Evolutionary conservation across 1,139 yeast species (phyloP).

Genomic region (Suhomyces yuchorum): DNA sequence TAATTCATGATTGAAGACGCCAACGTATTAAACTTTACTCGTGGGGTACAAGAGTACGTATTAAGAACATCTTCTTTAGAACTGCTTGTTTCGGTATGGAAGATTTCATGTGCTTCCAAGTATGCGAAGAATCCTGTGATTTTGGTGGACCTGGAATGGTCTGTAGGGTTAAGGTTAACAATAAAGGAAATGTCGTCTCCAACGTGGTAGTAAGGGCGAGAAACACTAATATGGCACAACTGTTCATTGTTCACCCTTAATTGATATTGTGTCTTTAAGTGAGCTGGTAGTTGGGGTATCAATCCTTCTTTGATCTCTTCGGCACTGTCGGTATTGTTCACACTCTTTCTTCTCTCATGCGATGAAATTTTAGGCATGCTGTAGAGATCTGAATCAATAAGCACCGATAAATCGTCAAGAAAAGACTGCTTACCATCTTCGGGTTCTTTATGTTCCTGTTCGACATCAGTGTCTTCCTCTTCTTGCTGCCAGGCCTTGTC

Average conservation of each 20-base stretch:
- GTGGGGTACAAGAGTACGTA: conserved; percentile 42
- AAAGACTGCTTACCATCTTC: conserved; percentile 24
- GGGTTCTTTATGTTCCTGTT: not conserved
- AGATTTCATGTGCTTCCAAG: conserved; percentile 45
- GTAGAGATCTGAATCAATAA: conserved; percentile 38
- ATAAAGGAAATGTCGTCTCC: conserved; percentile 52
- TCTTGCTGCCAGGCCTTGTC: conserved; percentile 38
- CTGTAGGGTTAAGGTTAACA: conserved; percentile 24
- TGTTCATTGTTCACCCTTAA: conserved; percentile 37
- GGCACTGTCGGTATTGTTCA: conserved; percentile 19
- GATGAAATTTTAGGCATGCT: conserved; percentile 39
- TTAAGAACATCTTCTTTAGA: conserved; percentile 24
- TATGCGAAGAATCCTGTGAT: conserved; percentile 39
- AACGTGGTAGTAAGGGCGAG: conserved; percentile 49
- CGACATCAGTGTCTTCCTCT: not conserved
- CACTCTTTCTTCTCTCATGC: conserved; percentile 33
- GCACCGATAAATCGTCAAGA: conserved; percentile 33
- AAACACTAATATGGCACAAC: conserved; percentile 37
- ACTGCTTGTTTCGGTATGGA: conserved; percentile 21
- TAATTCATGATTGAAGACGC: conserved; percentile 29
- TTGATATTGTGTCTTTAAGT: conserved; percentile 41
- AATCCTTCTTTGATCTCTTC: conserved; percentile 19
- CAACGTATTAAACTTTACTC: conserved; percentile 37
- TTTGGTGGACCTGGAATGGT: conserved; percentile 21
- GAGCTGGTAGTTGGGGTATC: conserved; percentile 34